phyloP scores from a whole-genome alignment of 352 stramenopile genomes.

The Pelagophyceae sp. region DNA sequence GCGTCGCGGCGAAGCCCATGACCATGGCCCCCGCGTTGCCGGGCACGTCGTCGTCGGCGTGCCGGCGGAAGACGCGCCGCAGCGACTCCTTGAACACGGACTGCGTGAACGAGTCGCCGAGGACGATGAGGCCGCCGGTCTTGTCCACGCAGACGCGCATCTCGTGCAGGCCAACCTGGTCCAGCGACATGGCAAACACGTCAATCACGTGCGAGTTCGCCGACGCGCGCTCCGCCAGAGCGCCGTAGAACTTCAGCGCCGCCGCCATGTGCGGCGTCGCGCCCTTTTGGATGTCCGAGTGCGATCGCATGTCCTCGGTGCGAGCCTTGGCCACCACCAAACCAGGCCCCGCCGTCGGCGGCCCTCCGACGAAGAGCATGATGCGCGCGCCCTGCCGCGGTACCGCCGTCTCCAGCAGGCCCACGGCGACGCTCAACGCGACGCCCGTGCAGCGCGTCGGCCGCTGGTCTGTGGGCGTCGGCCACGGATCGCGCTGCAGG shows the following conservation, averaged over 20 bases:
- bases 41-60: conserved; percentile 81
- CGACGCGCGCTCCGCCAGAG: conserved; percentile 78
- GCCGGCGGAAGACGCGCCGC: conserved; percentile 90
- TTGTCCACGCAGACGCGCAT: conserved; percentile 91
- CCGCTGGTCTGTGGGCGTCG: conserved; percentile 85
- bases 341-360: conserved; percentile 87
- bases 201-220: conserved; percentile 89
- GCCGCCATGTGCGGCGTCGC: conserved; percentile 86
- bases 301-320: conserved; percentile 92
- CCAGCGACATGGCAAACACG: conserved; percentile 95
- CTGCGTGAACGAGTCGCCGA: conserved; percentile 92
- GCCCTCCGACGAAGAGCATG: conserved; percentile 96
- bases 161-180: conserved; percentile 93
- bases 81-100: conserved; percentile 98
- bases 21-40: conserved; percentile 86
- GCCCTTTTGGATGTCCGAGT: conserved; percentile 87
- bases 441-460: conserved; percentile 84
- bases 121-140: conserved; percentile 95
- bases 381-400: conserved; percentile 85
- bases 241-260: conserved; percentile 86
- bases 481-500: conserved; percentile 93
- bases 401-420: conserved; percentile 87
- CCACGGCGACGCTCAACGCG: conserved; percentile 88
- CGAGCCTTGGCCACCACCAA: conserved; percentile 85
- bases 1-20: conserved; percentile 86